Percentiles rank a stretch among this genome's conserved stretches.
Evolutionary conservation across 768 basidiomycete genomes (phyloP).

Genomic region (Kwoniella botswanensis): DNA sequence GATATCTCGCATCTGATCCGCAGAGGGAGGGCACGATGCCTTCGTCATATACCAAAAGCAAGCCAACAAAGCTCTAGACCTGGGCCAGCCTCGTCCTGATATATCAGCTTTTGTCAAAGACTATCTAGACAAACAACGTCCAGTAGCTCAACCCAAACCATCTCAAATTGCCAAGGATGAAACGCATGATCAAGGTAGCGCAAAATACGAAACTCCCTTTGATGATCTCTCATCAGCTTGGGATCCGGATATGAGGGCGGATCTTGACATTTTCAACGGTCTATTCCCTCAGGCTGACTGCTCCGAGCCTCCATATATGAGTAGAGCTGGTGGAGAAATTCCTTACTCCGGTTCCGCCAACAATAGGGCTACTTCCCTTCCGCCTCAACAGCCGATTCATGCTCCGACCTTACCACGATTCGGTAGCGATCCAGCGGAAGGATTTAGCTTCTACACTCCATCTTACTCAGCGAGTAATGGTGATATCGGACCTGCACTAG

Average conservation of each 20-base stretch:
- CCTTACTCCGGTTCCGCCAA: not conserved
- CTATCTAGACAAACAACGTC: not conserved
- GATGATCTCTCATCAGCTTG: not conserved
- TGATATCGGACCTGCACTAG: not conserved
- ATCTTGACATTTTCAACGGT: not conserved
- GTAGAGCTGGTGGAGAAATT: too few species aligned
- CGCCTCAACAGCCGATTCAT: not conserved
- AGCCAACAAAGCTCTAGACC: not conserved
- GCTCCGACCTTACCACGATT: not conserved
- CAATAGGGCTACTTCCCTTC: not conserved
- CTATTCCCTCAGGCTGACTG: not conserved
- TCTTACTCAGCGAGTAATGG: not conserved
- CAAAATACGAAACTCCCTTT: too few species aligned
- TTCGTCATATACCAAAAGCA: not conserved
- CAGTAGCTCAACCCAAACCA: not conserved
- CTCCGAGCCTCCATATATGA: not conserved
- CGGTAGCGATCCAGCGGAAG: not conserved
- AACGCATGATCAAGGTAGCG: not conserved
- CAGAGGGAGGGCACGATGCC: not conserved
- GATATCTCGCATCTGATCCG: too few species aligned
- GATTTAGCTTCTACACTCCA: not conserved
- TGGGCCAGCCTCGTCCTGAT: not conserved
- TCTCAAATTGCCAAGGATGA: not conserved
- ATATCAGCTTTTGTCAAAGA: not conserved
- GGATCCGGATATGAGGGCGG: not conserved